Percentiles rank a stretch among this genome's conserved stretches.
phyloP scores from a whole-genome alignment of 768 basidiomycete genomes.

The Kwoniella pini region DNA sequence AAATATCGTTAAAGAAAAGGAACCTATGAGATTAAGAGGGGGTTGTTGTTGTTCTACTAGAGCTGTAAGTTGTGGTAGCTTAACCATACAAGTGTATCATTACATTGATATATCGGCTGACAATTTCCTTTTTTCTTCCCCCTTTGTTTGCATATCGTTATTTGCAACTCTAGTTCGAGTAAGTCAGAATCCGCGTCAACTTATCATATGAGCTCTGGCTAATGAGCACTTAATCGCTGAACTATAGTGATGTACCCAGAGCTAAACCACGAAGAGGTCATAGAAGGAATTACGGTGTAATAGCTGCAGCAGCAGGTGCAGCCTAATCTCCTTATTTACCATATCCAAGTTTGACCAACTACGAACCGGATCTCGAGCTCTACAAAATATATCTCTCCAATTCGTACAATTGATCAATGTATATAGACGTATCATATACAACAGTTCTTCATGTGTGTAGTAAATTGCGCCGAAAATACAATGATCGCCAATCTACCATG shows the following conservation, averaged over 20 bases:
- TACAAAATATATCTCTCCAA: too few species aligned
- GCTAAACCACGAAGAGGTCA: not conserved
- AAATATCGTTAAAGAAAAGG: not conserved
- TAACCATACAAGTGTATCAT: not conserved
- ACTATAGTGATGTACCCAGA: constrained; percentile 1
- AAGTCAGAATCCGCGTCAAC: too few species aligned
- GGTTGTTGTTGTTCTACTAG: constrained; percentile 5
- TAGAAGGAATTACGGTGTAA: constrained; percentile 8
- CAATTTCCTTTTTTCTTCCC: not conserved
- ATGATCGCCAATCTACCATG: not conserved
- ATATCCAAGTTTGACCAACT: too few species aligned
- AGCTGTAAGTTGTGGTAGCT: constrained; percentile 1
- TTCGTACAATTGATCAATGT: too few species aligned
- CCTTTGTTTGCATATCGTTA: not conserved
- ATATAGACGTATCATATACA: too few species aligned
- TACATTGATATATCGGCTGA: not conserved
- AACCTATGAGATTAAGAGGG: constrained; percentile 3
- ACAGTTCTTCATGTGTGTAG: too few species aligned
- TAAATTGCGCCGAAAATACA: too few species aligned
- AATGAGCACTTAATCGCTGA: too few species aligned
- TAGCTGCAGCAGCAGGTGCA: constrained; percentile 6
- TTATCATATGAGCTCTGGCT: too few species aligned
- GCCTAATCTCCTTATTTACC: not conserved
- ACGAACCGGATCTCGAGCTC: too few species aligned
- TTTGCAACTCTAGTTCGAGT: constrained; percentile 1